Evolutionary conservation across 2,329 filamentous ascomycete species (phyloP).

Genomic region (Pseudogymnoascus sp.): DNA sequence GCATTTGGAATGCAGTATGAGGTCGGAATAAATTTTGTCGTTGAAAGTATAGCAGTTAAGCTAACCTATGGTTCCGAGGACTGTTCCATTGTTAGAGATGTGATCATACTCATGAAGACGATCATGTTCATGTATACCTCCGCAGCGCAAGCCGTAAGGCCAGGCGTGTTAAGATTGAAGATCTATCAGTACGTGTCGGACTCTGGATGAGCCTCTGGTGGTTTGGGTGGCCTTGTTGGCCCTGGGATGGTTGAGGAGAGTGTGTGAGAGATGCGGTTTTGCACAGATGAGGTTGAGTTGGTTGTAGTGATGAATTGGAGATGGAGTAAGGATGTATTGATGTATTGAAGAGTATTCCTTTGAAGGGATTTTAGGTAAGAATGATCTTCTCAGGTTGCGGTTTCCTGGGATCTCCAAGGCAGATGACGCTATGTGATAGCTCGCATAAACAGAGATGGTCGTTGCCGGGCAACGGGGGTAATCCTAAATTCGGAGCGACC

Average conservation of each 20-base stretch:
- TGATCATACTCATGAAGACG: background rate
- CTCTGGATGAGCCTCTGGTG: conserved; percentile 27
- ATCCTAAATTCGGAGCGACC: conserved; percentile 2
- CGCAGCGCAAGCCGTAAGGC: conserved; percentile 77
- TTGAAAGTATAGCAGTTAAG: conserved; percentile 41
- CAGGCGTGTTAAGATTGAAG: conserved; percentile 48
- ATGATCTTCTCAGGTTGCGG: conserved; percentile 3
- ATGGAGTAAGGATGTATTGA: background rate
- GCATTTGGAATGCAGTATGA: conserved; percentile 65
- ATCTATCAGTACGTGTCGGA: conserved; percentile 42
- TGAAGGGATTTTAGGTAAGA: background rate
- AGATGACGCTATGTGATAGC: conserved; percentile 6
- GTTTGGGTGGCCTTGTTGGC: conserved; percentile 9
- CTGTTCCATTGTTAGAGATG: conserved; percentile 24
- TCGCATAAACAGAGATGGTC: conserved; percentile 9
- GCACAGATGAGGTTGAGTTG: background rate
- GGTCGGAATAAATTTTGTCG: conserved; percentile 51
- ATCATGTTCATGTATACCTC: conserved; percentile 44
- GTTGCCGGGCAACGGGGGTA: background rate
- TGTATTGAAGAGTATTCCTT: background rate
- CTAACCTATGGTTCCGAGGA: conserved; percentile 44
- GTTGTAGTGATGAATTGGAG: background rate
- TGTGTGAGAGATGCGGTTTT: background rate
- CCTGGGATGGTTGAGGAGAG: background rate
- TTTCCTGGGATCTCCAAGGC: conserved; percentile 7